These are phyloP conservation scores for Anastatica hierochuntica DNA, from an alignment of 345 rosid species.

Conservation along the genomic window DNA sequence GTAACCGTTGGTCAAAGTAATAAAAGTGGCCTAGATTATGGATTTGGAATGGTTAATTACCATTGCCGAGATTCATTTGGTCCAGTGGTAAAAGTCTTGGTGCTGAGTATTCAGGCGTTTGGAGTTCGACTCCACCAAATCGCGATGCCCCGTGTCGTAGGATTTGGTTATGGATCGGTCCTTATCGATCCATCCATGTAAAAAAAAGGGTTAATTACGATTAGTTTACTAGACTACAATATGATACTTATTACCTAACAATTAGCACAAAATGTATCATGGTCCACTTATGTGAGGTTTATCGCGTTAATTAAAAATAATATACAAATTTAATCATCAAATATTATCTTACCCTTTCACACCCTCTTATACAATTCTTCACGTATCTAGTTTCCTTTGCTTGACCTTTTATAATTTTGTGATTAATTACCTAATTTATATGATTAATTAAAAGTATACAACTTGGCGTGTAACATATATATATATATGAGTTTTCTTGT, in stretches of 20 bases:
- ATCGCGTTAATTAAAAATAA: too few species aligned
- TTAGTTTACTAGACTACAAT: neutral
- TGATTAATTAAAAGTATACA: neutral
- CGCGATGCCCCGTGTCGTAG: too few species aligned
- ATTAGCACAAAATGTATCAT: too few species aligned
- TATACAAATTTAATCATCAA: too few species aligned
- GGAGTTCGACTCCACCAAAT: too few species aligned
- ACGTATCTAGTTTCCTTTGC: conserved; percentile 12
- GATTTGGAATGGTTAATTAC: neutral
- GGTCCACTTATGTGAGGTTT: too few species aligned
- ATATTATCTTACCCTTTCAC: too few species aligned
- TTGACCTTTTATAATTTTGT: neutral
- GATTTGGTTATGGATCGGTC: too few species aligned
- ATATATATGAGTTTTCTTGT: neutral
- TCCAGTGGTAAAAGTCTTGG: too few species aligned
- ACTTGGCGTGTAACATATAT: conserved; percentile 6
- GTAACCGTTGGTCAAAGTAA: conserved; percentile 7
- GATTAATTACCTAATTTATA: neutral
- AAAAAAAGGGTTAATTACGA: neutral
- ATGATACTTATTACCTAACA: neutral
- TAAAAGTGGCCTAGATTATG: conserved; percentile 1
- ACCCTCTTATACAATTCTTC: conserved; percentile 15
- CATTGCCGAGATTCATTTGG: too few species aligned
- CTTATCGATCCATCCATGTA: too few species aligned
- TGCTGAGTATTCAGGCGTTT: too few species aligned